Percentiles rank a stretch among this genome's conserved stretches.
Conservation (phyloP, 805 yeast genomes). For the Grigorovia yakushimaensis region DNA sequence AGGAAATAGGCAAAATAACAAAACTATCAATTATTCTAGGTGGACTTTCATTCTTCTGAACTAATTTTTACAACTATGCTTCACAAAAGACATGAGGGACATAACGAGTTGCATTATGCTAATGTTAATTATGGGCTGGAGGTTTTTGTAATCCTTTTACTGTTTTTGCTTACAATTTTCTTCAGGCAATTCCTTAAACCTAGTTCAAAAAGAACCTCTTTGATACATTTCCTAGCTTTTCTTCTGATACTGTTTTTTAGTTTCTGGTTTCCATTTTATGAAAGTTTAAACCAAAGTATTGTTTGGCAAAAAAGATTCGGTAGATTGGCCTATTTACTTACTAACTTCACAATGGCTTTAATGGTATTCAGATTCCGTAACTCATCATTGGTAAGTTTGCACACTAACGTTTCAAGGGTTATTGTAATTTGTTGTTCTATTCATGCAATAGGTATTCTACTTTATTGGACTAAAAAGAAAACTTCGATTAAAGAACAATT, state of each 20-base stretch:
- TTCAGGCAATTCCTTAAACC: too few species aligned
- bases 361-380: constrained; percentile 27
- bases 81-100: background rate
- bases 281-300: background rate
- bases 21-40: too few species aligned
- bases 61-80: background rate
- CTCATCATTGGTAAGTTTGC: constrained; percentile 39
- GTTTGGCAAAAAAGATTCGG: constrained; percentile 43
- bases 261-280: constrained; percentile 3
- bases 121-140: background rate
- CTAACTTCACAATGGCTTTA: constrained; percentile 48
- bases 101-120: background rate
- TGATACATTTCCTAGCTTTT: too few species aligned
- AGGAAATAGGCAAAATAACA: too few species aligned
- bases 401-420: constrained; percentile 63
- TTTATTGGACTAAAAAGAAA: background rate
- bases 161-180: too few species aligned
- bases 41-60: too few species aligned
- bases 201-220: too few species aligned
- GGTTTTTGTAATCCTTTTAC: background rate
- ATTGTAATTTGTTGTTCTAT: constrained; percentile 36
- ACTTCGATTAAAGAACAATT: background rate
- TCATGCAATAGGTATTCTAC: constrained; percentile 35
- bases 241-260: constrained; percentile 24
- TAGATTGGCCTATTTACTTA: constrained; percentile 45